Conservation (phyloP, 495 filamentous ascomycete species). For the Rostrohypoxylon terebratum region DNA sequence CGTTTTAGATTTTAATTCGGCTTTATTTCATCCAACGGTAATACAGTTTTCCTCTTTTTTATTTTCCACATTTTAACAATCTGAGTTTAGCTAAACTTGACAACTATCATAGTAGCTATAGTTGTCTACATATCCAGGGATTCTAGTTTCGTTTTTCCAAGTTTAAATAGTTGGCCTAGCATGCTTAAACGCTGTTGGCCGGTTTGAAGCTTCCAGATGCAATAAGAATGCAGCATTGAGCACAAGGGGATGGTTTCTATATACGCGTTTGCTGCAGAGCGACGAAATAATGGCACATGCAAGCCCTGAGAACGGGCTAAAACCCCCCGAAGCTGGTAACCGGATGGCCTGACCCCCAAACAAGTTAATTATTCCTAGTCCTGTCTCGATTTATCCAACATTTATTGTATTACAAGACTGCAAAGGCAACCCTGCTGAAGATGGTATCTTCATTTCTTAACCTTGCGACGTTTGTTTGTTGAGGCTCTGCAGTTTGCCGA, state of each 20-base stretch:
- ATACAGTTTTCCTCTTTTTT: not conserved
- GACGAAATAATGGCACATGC: not conserved
- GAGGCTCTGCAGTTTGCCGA: slow-evolving; percentile 6
- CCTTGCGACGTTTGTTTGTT: not conserved
- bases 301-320: not conserved
- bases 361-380: not conserved
- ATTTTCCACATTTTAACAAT: not conserved
- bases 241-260: not conserved
- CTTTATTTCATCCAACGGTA: slow-evolving; percentile 24
- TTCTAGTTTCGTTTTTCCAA: not conserved
- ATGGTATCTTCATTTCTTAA: not conserved
- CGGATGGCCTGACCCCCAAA: not conserved
- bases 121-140: not conserved
- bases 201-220: not conserved
- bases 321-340: not conserved
- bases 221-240: not conserved
- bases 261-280: not conserved
- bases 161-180: not conserved
- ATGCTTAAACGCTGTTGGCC: not conserved
- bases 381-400: not conserved
- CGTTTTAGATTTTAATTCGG: slow-evolving; percentile 15
- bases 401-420: not conserved
- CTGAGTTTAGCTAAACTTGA: not conserved
- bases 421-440: slow-evolving; percentile 1
- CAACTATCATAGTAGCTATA: not conserved